Percentiles rank a stretch among this genome's conserved stretches.
Evolutionary conservation across 2,329 filamentous ascomycete genomes (phyloP).

Genomic region (Fonsecaea nubica): DNA sequence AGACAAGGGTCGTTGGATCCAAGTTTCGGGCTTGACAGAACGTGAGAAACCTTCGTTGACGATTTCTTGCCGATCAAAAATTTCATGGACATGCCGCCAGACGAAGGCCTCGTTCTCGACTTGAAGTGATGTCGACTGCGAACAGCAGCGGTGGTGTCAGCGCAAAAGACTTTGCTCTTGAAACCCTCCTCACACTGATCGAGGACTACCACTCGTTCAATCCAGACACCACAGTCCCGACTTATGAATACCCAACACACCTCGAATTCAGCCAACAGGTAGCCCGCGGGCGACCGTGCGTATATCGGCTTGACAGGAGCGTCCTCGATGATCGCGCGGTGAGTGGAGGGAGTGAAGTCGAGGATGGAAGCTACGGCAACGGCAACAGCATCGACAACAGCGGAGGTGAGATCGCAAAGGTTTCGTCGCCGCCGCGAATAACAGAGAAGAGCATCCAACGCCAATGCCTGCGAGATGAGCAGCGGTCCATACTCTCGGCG

Average conservation of each 20-base stretch:
- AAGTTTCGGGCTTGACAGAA: too few species aligned
- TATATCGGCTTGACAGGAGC: conserved; percentile 29
- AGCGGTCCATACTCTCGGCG: conserved; percentile 15
- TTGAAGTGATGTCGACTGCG: not conserved
- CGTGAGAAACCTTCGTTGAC: too few species aligned
- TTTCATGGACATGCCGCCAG: not conserved
- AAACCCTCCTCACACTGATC: conserved; percentile 28
- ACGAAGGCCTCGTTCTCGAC: not conserved
- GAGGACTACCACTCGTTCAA: conserved; percentile 40
- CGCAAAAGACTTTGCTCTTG: conserved; percentile 1
- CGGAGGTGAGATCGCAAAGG: not conserved
- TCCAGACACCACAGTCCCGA: conserved; percentile 23
- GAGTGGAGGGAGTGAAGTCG: not conserved
- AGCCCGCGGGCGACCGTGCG: conserved; percentile 34
- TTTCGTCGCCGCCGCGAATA: not conserved
- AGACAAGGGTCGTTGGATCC: too few species aligned
- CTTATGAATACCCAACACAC: conserved; percentile 31
- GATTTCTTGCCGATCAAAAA: not conserved
- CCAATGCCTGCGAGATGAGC: conserved; percentile 11
- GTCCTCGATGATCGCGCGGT: not conserved
- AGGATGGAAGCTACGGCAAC: not conserved
- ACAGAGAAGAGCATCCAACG: not conserved
- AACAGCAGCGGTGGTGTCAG: not conserved
- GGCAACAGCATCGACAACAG: not conserved
- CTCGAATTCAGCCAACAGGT: conserved; percentile 39